A percentile compares a stretch with the other conserved stretches of the same genome.
Conservation (phyloP, 208 protist genomes). For the Blechomonas ayalai region DNA sequence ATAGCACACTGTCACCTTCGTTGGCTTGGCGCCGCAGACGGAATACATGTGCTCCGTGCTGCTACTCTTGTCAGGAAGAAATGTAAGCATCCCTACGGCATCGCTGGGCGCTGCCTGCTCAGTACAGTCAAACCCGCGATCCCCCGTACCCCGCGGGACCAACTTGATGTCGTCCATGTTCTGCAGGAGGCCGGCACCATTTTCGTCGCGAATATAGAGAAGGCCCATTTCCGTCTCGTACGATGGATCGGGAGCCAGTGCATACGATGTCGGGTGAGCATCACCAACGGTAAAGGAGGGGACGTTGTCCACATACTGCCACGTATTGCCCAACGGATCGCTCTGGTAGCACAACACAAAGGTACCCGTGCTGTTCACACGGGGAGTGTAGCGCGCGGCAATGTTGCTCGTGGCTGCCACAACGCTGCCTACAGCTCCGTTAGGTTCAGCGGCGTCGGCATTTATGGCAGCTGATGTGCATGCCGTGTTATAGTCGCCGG, state of each 20-base stretch:
- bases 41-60: conserved; percentile 34
- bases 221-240: conserved; percentile 51
- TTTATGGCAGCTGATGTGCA: conserved; percentile 55
- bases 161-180: conserved; percentile 40
- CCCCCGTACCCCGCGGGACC: conserved; percentile 18
- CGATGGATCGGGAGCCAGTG: conserved; percentile 20
- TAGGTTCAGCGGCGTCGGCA: conserved; percentile 39
- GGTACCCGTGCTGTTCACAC: conserved; percentile 55
- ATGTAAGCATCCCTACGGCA: conserved; percentile 23
- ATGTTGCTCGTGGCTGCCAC: conserved; percentile 34
- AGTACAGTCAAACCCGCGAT: conserved; percentile 55
- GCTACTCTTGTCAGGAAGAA: conserved; percentile 28
- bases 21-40: conserved; percentile 37
- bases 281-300: conserved; percentile 51
- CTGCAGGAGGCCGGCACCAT: conserved; percentile 16
- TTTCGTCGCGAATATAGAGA: conserved; percentile 35
- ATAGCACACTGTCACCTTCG: conserved; percentile 72
- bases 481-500: conserved; percentile 11
- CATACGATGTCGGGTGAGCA: conserved; percentile 54
- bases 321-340: conserved; percentile 22
- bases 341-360: conserved; percentile 86
- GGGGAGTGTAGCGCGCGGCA: conserved; percentile 52
- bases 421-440: conserved; percentile 25
- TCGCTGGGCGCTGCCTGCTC: conserved; percentile 18
- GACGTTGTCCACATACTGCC: conserved; percentile 51